Base-by-base conservation (phyloP, 2,329 filamentous ascomycete genomes). In the Karstenula rhodostoma region DNA sequence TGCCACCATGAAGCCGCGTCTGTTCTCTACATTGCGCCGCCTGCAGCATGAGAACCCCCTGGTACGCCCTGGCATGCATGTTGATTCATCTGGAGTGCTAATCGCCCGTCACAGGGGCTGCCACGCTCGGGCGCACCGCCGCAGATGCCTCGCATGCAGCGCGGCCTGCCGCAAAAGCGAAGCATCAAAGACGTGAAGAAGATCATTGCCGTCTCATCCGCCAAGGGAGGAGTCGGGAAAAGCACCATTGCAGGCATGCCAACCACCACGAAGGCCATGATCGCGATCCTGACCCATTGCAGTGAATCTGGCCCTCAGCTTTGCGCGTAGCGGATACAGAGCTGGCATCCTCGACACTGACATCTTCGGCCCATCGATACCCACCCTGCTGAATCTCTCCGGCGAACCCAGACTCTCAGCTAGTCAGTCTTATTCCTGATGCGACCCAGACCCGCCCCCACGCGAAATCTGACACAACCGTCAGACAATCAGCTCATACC, bases 201-300 rank as follows among this genome's bases (percentile, higher is more conserved):
- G 76, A 89, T 97, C n/a, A 87, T 99, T 60, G 93, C 94, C n/a
- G 92, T 99, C 15, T 97, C 93, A 4, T 98, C 94, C 1, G 95
- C 95, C 15, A 99, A 99, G 75, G 95, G 95, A 2, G 95, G 95
- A n/a, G 95, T 99, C 0, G 95, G 95, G 1, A 99, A 99, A 77
- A 97, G 93, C 68, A 99, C 95, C 8, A 89, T 98, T 47, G 90
- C 94, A 60, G 90, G 92, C 92, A 72, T 55, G 77, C 37, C 12
- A 17, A 57, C 17, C 42, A 57, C 43, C 12, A 12, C 52, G 44
- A 33, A 9, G 8, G 56, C 23, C 13, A 25, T 25, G n/a, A 10
- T 29, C 3, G 13, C 27, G 52, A 35, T 19, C 58, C 65, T 58
- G 65, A 55, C 46, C 5, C 9, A 44, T 35, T 4, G n/a, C 52